Evolutionary conservation across 148 eudicot genomes (phyloP), one percentile per base, ranked within the genome.

Genomic region (Vaccinium myrtillus): DNA sequence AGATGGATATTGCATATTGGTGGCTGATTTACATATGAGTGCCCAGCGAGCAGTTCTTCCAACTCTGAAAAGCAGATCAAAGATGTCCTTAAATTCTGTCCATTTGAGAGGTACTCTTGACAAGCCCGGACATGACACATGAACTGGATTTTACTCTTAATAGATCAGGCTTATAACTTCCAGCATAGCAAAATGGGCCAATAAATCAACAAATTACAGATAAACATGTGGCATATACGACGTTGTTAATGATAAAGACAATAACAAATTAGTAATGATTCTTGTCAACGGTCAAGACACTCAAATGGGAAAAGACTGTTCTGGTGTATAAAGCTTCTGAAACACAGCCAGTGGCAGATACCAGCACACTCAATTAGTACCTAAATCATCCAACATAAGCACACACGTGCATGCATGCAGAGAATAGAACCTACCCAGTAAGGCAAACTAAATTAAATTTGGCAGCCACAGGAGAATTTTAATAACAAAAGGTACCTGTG

Each of bases 11-110:
- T 32, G 36, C 36, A 32, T 32, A 32, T 1, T 32, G 43, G 43
- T 39, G 43, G 43, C 43, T 39, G 43, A 39, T 39, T 39, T 39
- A 39, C 43, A 39, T 39, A 39, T 39, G 43, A 39, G 43, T 39
- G n/a, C n/a, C 5, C 43, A 85, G 78, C 99, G 98, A 87, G 99
- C 99, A 65, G 98, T 97, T 92, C 99, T 92, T 88, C 99, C 99
- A 46, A 97, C 99, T 92, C 99, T 97, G 91, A 81, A 90, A 76
- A 27, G 81, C 77, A 81, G 23, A 53, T 88, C 65, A 77, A 77
- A 8, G 81, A 36, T 81, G 87, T 61, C 23, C 36, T 56, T 67
- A 56, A 50, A 21, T 25, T 4, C 5, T 19, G 16, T 36, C 48
- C 32, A 49, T 12, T 18, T 5, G 6, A n/a, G 74, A 51, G 63